A percentile compares a stretch with the other conserved stretches of the same genome.
phyloP scores from a whole-genome alignment of 495 filamentous ascomycete genomes.

The Pyrenula massariospora region DNA sequence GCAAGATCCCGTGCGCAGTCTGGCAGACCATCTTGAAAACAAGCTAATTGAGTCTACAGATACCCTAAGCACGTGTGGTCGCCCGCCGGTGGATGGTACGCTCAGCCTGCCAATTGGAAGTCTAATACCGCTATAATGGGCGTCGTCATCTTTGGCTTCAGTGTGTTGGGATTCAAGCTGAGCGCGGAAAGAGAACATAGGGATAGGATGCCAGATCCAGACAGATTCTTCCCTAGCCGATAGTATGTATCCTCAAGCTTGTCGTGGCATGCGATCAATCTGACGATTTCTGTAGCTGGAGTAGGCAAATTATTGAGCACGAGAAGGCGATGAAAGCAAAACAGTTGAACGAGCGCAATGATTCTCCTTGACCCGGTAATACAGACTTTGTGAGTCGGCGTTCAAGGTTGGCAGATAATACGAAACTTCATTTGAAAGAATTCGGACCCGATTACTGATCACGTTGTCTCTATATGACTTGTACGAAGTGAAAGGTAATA shows the following conservation, averaged over 20 bases:
- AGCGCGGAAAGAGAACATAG: conserved; percentile 77
- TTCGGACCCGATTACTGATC: too few relatives aligned
- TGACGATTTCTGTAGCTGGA: conserved; percentile 55
- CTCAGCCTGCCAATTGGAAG: conserved; percentile 90
- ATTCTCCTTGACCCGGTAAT: background rate
- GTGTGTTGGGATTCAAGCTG: conserved; percentile 60
- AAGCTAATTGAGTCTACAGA: conserved; percentile 27
- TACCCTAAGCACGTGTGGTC: conserved; percentile 99
- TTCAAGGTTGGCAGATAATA: too few relatives aligned
- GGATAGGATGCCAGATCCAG: conserved; percentile 73
- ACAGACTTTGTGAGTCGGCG: too few relatives aligned
- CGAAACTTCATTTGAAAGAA: too few relatives aligned
- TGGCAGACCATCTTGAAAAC: background rate
- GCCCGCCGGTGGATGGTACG: conserved; percentile 94
- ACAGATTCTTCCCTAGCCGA: conserved; percentile 88
- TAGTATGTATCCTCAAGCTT: conserved; percentile 51
- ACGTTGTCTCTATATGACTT: too few relatives aligned
- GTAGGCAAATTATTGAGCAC: conserved; percentile 79
- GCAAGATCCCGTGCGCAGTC: conserved; percentile 83
- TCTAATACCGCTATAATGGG: conserved; percentile 79
- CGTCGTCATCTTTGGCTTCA: conserved; percentile 60
- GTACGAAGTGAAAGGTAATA: too few relatives aligned
- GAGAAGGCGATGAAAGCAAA: conserved; percentile 41
- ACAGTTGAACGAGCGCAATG: background rate
- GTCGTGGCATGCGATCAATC: conserved; percentile 2